Base-by-base conservation (phyloP, 1,284 basidiomycete species). In the Clitocybe nebularis region DNA sequence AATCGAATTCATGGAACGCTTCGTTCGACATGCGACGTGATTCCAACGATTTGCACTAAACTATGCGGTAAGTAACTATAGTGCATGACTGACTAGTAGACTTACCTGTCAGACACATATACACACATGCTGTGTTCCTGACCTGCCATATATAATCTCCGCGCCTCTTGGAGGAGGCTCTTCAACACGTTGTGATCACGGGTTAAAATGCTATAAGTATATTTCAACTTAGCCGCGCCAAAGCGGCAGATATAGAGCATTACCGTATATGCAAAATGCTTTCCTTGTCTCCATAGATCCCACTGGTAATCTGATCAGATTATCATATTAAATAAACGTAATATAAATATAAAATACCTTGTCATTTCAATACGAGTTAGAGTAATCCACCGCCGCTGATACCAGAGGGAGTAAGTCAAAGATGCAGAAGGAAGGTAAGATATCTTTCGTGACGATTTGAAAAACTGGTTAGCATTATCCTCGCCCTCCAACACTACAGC, bases 1-100 rank as follows among this genome's bases (percentile, higher is more conserved):
- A 47, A 84, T 76, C 0, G 79, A 81, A 17, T 64, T 59, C 45
- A 80, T 55, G 8, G 74, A 64, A 3, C 81, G 71, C 51, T 76
- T 79, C 24, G 72, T 66, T 25, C 75, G 70, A 3, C 66, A 69
- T 3, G 71, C 66, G 20, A 76, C 63, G 25, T 65, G 62, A 22
- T 60, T 63, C 75, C 79, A 81, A 49, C 59, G 57, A 47, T 65
- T 62, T n/a, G n/a, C n/a, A n/a, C n/a, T 55, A 43, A 45, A 26
- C 7, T 24, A 16, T n/a, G n/a, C n/a, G n/a, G n/a, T n/a, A n/a
- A n/a, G n/a, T n/a, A 14, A 4, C 19, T 13, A n/a, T 32, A 5
- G 22, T 22, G 29, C 5, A 26, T 19, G 13, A 36, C 17, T 3
- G 34, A 13, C 6, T 9, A 16, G 2, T 54, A 60, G 47, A 47